phyloP scores from a whole-genome alignment of 192 early-diverging fungal species.

The Linnemannia schmuckeri region DNA sequence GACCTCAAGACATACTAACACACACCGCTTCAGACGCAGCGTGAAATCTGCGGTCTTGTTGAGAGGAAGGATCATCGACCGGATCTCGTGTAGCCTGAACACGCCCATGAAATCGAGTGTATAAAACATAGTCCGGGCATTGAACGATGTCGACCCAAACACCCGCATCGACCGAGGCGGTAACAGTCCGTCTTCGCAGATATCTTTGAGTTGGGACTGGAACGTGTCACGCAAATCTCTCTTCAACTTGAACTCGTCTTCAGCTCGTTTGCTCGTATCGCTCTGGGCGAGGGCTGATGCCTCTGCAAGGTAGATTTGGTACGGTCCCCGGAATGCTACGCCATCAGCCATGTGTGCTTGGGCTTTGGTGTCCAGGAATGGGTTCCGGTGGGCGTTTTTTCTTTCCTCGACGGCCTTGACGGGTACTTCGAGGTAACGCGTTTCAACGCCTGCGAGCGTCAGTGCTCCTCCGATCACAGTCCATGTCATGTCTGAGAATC shows the following conservation, averaged over 20 bases:
- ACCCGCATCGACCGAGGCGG: constrained; percentile 2
- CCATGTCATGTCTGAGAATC: constrained; percentile 17
- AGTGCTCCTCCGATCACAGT: constrained; percentile 17
- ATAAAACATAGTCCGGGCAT: constrained; percentile 7
- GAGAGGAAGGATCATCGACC: constrained; percentile 12
- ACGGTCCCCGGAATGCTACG: not conserved
- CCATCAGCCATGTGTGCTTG: constrained; percentile 16
- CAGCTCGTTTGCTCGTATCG: not conserved
- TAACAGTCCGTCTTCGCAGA: not conserved
- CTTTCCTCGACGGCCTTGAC: constrained; percentile 7
- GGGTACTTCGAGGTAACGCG: constrained; percentile 9
- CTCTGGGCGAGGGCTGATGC: not conserved
- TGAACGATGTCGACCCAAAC: constrained; percentile 12
- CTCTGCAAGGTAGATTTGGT: constrained; percentile 13
- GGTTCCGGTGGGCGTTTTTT: constrained; percentile 5
- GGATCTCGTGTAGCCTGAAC: constrained; percentile 2
- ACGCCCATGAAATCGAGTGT: not conserved
- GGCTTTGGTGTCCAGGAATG: constrained; percentile 6
- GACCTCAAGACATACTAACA: not conserved
- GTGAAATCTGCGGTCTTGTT: not conserved
- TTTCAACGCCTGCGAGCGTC: not conserved
- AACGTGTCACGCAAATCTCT: constrained; percentile 8
- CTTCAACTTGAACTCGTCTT: constrained; percentile 19
- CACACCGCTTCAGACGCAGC: not conserved
- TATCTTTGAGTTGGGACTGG: constrained; percentile 1